These are phyloP conservation scores for Candida smagusa DNA, from an alignment of 1,139 yeast species.

Conservation along the genomic window DNA sequence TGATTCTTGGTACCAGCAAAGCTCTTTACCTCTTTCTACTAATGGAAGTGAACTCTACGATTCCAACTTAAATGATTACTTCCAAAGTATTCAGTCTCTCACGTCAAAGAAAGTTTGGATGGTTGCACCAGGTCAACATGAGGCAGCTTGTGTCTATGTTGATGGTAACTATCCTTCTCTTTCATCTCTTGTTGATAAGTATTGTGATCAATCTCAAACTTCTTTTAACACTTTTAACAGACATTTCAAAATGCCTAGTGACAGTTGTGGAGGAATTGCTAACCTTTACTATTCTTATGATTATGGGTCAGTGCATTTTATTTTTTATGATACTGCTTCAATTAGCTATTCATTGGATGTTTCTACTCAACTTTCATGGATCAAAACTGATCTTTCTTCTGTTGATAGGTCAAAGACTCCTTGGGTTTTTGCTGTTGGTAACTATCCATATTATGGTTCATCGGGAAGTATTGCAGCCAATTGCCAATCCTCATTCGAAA, in stretches of 20 bases:
- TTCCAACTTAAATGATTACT: constrained; percentile 4
- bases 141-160: constrained; percentile 4
- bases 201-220: constrained; percentile 5
- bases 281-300: constrained; percentile 5
- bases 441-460: constrained; percentile 6
- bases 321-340: constrained; percentile 3
- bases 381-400: constrained; percentile 3
- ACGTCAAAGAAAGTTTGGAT: constrained; percentile 3
- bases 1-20: constrained; percentile 4
- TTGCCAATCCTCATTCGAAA: constrained; percentile 4
- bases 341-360: constrained; percentile 2
- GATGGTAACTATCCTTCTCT: background rate
- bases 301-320: constrained; percentile 4
- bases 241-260: constrained; percentile 6
- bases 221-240: constrained; percentile 4
- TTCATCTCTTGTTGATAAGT: background rate
- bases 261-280: constrained; percentile 2
- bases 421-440: constrained; percentile 6
- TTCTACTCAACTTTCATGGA: constrained; percentile 4
- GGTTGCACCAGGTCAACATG: constrained; percentile 5
- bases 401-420: constrained; percentile 6
- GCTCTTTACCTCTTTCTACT: background rate
- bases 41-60: constrained; percentile 5
- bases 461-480: background rate
- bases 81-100: constrained; percentile 3